Evolutionary conservation across 805 yeast genomes (phyloP).

Genomic region (Metschnikowia noctiluminum): DNA sequence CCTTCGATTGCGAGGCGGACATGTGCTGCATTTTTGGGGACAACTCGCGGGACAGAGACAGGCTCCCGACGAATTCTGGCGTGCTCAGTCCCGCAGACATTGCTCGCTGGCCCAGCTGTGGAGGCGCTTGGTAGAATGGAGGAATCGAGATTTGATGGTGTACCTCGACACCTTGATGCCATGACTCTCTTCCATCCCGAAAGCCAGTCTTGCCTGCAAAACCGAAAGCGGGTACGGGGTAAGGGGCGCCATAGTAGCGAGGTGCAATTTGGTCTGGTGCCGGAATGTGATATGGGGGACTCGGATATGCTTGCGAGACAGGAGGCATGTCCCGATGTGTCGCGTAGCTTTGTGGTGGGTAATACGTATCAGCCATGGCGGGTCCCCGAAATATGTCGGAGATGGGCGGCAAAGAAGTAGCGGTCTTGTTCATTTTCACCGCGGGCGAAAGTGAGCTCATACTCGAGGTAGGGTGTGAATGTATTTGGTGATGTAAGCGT

Average conservation of each 20-base stretch:
- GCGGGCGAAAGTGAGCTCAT: conserved; percentile 2
- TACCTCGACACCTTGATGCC: conserved; percentile 1
- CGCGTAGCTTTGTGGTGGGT: conserved; percentile 6
- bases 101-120: not conserved
- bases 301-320: conserved; percentile 1
- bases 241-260: conserved; percentile 10
- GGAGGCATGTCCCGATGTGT: conserved; percentile 4
- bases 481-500: too few relatives aligned
- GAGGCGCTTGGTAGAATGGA: not conserved
- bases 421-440: conserved; percentile 14
- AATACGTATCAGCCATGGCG: conserved; percentile 1
- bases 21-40: conserved; percentile 6
- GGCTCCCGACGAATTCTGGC: not conserved
- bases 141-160: conserved; percentile 1
- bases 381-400: conserved; percentile 32
- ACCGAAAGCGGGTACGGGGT: conserved; percentile 3
- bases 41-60: conserved; percentile 7
- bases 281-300: conserved; percentile 6
- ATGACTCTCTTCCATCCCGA: not conserved
- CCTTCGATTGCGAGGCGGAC: conserved; percentile 6
- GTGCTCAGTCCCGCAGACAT: not conserved
- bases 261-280: conserved; percentile 10
- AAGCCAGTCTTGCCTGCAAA: conserved; percentile 9
- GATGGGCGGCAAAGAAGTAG: conserved; percentile 40
- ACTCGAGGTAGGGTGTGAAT: not conserved